phyloP scores from a whole-genome alignment of 176 grass and related monocot genomes.

The Oryza rufipogon region DNA sequence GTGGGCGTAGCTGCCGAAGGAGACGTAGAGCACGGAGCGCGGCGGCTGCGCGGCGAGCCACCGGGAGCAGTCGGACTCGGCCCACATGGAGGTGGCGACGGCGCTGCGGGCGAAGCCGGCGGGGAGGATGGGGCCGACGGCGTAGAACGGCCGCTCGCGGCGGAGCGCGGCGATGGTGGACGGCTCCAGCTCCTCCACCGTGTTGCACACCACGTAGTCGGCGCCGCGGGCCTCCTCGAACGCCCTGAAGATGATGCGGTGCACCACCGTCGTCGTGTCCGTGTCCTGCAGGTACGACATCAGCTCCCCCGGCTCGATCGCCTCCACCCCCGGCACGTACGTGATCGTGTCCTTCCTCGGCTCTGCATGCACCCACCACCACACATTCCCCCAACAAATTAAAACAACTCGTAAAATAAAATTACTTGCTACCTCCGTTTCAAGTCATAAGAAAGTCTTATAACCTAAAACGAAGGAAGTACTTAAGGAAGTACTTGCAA shows the following conservation, averaged over 20 bases:
- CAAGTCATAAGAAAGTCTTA: no score
- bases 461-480: no score
- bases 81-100: conserved; percentile 69
- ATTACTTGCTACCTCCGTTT: no score
- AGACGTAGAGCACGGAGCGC: conserved; percentile 69
- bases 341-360: conserved; percentile 68
- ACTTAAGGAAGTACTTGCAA: no score
- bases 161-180: conserved; percentile 60
- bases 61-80: conserved; percentile 60
- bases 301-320: conserved; percentile 69
- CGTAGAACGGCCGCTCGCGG: conserved; percentile 60
- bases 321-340: conserved; percentile 69
- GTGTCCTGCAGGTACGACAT: conserved; percentile 63
- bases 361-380: conserved; percentile 48
- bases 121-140: conserved; percentile 76
- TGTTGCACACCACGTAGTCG: conserved; percentile 71
- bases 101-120: conserved; percentile 51
- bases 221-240: conserved; percentile 66
- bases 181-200: conserved; percentile 72
- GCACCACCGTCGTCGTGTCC: conserved; percentile 57
- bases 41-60: conserved; percentile 58
- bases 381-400: neutral
- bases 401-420: neutral
- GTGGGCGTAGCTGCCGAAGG: conserved; percentile 78
- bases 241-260: conserved; percentile 68